Percentiles rank a stretch among this genome's conserved stretches.
phyloP scores from a whole-genome alignment of 169 alveolate genomes.

The Cryptosporidium meleagridis region DNA sequence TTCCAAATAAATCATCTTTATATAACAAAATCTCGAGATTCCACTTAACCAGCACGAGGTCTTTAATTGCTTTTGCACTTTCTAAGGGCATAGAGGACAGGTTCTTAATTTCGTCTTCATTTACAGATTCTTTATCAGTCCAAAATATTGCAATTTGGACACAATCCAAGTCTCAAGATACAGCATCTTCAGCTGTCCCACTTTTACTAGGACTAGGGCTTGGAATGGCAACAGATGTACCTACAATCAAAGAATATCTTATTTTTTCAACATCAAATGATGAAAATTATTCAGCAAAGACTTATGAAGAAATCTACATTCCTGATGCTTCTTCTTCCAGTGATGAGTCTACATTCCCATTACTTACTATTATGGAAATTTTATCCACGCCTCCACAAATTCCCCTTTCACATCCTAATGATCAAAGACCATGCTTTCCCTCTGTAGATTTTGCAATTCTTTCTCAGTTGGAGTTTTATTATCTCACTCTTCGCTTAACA shows the following conservation, averaged over 20 bases:
- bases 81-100: slow-evolving; percentile 39
- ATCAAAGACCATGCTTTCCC: slow-evolving; percentile 21
- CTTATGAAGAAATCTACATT: slow-evolving; percentile 59
- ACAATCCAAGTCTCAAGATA: background rate
- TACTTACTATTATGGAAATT: slow-evolving; percentile 64
- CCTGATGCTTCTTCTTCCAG: slow-evolving; percentile 34
- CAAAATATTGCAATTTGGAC: background rate
- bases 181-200: slow-evolving; percentile 44
- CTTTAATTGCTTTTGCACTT: slow-evolving; percentile 13
- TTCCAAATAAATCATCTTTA: slow-evolving; percentile 39
- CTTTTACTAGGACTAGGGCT: slow-evolving; percentile 41
- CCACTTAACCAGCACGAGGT: slow-evolving; percentile 62
- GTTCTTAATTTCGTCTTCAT: background rate
- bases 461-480: slow-evolving; percentile 62
- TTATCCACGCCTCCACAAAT: slow-evolving; percentile 54
- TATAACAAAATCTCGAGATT: slow-evolving; percentile 62
- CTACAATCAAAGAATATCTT: slow-evolving; percentile 58
- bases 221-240: slow-evolving; percentile 54
- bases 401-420: slow-evolving; percentile 51
- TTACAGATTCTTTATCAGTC: background rate
- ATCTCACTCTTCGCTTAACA: slow-evolving; percentile 18
- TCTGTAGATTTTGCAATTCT: slow-evolving; percentile 57
- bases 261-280: background rate
- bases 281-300: slow-evolving; percentile 13
- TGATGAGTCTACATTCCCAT: slow-evolving; percentile 47